These are phyloP conservation scores for Solanum pennellii DNA, from an alignment of 257 asterid species.

Conservation along the genomic window DNA sequence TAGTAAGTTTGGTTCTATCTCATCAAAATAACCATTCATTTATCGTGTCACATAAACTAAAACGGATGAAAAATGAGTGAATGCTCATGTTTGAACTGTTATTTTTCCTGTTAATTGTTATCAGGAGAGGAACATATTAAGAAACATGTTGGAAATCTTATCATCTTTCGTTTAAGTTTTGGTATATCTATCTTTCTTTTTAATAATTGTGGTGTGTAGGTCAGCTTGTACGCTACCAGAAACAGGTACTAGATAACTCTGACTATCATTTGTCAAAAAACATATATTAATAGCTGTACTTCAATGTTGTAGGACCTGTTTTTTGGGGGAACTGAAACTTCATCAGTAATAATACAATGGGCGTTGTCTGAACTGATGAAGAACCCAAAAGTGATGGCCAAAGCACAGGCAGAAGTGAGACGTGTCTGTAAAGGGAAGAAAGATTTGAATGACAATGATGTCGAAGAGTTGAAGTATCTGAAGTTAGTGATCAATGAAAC, in stretches of 20 bases:
- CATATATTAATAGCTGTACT: background rate
- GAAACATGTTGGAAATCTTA: too few species aligned
- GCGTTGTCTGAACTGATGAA: conserved; percentile 6
- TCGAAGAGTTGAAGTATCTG: background rate
- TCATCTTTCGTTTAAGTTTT: too few species aligned
- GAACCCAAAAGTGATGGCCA: conserved; percentile 1
- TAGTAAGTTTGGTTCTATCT: background rate
- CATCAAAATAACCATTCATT: background rate
- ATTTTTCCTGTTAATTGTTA: too few species aligned
- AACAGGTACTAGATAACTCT: too few species aligned
- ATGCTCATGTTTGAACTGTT: background rate
- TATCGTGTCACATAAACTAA: background rate
- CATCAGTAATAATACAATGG: conserved; percentile 1
- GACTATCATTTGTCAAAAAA: background rate
- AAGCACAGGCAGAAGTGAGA: background rate
- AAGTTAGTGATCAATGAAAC: conserved; percentile 8
- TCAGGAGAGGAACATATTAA: too few species aligned
- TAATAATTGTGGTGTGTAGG: too few species aligned
- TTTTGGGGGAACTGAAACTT: background rate
- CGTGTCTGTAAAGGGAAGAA: background rate
- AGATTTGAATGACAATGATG: background rate
- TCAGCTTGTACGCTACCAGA: too few species aligned
- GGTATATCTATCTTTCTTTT: too few species aligned
- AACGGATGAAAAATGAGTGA: background rate
- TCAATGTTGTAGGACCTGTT: conserved; percentile 1